phyloP scores from a whole-genome alignment of 2,329 filamentous ascomycete species.

The Diaporthe citrichinensis region DNA sequence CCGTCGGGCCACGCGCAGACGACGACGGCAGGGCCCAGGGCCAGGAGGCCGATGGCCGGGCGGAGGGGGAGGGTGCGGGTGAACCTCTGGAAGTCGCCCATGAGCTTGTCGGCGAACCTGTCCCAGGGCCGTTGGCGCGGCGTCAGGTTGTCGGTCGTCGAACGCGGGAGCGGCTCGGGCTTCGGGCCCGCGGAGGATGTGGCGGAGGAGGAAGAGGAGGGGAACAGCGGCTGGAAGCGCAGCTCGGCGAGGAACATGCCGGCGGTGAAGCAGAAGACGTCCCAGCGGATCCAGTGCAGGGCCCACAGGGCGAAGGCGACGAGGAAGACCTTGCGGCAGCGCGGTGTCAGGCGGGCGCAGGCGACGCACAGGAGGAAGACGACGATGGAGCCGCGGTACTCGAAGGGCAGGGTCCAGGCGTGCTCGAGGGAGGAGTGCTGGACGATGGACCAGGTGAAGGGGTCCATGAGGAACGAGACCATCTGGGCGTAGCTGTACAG shows the following conservation, averaged over 20 bases:
- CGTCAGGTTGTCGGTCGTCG: background rate
- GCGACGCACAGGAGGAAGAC: slow-evolving; percentile 49
- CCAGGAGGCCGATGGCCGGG: slow-evolving; percentile 50
- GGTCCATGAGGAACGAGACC: slow-evolving; percentile 22
- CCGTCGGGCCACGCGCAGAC: slow-evolving; percentile 4
- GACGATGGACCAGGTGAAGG: slow-evolving; percentile 6
- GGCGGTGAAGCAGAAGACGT: slow-evolving; percentile 49
- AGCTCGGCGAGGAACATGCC: slow-evolving; percentile 51
- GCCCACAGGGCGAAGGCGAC: slow-evolving; percentile 42
- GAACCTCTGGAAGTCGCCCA: no score
- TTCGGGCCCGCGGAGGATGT: slow-evolving; percentile 1
- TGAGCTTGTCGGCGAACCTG: no score
- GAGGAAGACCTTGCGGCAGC: slow-evolving; percentile 44
- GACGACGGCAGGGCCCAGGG: slow-evolving; percentile 17
- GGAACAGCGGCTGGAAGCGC: slow-evolving; percentile 37
- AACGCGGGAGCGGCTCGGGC: slow-evolving; percentile 42
- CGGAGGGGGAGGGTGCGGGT: slow-evolving; percentile 48
- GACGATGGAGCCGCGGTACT: slow-evolving; percentile 49
- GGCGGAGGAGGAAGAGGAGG: no score
- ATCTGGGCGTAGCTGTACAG: background rate
- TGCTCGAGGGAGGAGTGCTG: slow-evolving; percentile 40
- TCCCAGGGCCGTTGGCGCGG: slow-evolving; percentile 7
- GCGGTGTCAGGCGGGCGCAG: slow-evolving; percentile 38
- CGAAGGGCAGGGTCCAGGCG: slow-evolving; percentile 53
- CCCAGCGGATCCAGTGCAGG: slow-evolving; percentile 47